A percentile compares a stretch with the other conserved stretches of the same genome.
Evolutionary conservation across 768 basidiomycete genomes (phyloP).

Genomic region (Pleurotus cornucopiae): DNA sequence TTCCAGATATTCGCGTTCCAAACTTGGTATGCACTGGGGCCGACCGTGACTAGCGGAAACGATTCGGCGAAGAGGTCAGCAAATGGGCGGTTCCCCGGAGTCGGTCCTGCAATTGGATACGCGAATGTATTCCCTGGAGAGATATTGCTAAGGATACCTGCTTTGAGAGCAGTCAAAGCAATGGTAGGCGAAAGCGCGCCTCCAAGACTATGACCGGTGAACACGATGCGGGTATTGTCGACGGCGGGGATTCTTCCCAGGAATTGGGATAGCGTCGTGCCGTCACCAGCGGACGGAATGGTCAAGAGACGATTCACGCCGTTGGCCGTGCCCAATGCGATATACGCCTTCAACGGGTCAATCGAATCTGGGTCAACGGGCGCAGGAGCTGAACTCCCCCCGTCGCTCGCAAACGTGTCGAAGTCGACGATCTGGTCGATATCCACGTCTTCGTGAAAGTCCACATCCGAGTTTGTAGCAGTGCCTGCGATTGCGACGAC

Average conservation of each 20-base stretch:
- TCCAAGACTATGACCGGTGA: conserved; percentile 9
- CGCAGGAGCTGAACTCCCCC: neutral
- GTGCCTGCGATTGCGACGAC: conserved; percentile 7
- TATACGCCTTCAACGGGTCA: neutral
- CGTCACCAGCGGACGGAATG: neutral
- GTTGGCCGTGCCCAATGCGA: neutral
- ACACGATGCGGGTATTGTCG: neutral
- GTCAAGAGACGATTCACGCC: conserved; percentile 1
- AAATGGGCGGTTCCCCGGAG: neutral
- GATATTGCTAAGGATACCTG: neutral
- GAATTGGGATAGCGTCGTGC: neutral
- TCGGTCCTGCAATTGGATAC: neutral
- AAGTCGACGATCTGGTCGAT: neutral
- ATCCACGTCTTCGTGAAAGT: neutral
- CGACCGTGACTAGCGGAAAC: neutral
- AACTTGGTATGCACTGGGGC: neutral
- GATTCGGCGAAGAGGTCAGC: neutral
- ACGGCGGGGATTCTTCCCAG: neutral
- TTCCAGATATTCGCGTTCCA: conserved; percentile 4
- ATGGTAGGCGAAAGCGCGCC: neutral
- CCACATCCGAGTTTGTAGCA: neutral
- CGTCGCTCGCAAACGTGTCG: neutral
- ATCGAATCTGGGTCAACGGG: neutral
- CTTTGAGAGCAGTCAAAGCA: neutral
- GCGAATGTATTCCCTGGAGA: neutral